These are phyloP conservation scores for Beauveria pseudobassiana DNA, from an alignment of 2,329 filamentous ascomycete genomes.

Conservation along the genomic window DNA sequence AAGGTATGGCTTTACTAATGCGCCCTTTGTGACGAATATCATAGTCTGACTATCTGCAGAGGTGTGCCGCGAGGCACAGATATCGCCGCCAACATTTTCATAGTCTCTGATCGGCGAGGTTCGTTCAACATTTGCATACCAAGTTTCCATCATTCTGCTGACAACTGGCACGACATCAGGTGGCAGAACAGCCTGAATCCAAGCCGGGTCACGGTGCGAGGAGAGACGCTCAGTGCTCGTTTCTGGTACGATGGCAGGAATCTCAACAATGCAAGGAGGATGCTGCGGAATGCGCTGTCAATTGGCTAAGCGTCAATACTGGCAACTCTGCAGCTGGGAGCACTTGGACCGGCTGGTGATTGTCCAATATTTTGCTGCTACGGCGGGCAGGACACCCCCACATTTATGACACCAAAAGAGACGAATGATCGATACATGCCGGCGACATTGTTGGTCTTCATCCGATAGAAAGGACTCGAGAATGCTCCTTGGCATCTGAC, in stretches of 20 bases:
- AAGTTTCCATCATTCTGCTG: not conserved
- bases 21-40: constrained; percentile 17
- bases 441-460: not conserved
- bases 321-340: not conserved
- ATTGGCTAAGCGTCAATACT: constrained; percentile 36
- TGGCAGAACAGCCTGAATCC: constrained; percentile 89
- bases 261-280: constrained; percentile 82
- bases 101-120: constrained; percentile 65
- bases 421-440: not conserved
- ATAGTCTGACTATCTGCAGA: constrained; percentile 33
- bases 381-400: not conserved
- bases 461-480: not conserved
- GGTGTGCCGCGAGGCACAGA: constrained; percentile 42
- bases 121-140: constrained; percentile 17
- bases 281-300: constrained; percentile 74
- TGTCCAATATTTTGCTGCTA: not conserved
- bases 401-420: not conserved
- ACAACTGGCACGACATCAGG: constrained; percentile 40
- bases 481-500: not conserved
- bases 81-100: constrained; percentile 50
- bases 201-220: constrained; percentile 66
- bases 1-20: constrained; percentile 35
- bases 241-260: constrained; percentile 91
- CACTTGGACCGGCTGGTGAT: not conserved
- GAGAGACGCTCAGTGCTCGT: constrained; percentile 58